These are phyloP conservation scores for Stephanodiscus minutulus DNA, from an alignment of 108 stramenopile genomes.

Conservation along the genomic window DNA sequence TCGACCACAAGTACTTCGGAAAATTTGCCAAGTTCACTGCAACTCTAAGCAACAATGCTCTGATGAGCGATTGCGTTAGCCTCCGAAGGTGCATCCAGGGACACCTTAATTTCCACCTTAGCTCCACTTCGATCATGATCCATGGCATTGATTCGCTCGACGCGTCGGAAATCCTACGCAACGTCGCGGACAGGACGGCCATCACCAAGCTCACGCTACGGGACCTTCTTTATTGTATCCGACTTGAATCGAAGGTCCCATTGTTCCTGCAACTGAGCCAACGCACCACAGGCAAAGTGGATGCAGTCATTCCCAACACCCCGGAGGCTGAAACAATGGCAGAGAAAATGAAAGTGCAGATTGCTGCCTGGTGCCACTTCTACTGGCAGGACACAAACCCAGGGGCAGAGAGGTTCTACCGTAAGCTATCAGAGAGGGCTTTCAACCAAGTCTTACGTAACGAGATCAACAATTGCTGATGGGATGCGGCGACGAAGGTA, in stretches of 20 bases:
- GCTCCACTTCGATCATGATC: no score
- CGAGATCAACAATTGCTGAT: neutral
- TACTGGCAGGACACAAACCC: neutral
- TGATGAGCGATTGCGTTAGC: neutral
- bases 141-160: no score
- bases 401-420: neutral
- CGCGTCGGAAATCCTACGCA: no score
- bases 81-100: no score
- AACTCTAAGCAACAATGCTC: neutral
- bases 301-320: slow-evolving; percentile 1
- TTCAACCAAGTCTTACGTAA: neutral
- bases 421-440: neutral
- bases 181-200: no score
- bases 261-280: slow-evolving; percentile 11
- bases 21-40: slow-evolving; percentile 5
- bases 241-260: no score
- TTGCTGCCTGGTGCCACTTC: neutral
- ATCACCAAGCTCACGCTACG: no score
- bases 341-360: neutral
- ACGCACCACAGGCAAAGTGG: neutral
- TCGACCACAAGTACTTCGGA: no score
- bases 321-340: slow-evolving; percentile 1
- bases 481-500: neutral
- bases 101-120: no score
- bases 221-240: no score